phyloP scores from a whole-genome alignment of 2,329 filamentous ascomycete genomes.

The Mycosphaerella sp. region DNA sequence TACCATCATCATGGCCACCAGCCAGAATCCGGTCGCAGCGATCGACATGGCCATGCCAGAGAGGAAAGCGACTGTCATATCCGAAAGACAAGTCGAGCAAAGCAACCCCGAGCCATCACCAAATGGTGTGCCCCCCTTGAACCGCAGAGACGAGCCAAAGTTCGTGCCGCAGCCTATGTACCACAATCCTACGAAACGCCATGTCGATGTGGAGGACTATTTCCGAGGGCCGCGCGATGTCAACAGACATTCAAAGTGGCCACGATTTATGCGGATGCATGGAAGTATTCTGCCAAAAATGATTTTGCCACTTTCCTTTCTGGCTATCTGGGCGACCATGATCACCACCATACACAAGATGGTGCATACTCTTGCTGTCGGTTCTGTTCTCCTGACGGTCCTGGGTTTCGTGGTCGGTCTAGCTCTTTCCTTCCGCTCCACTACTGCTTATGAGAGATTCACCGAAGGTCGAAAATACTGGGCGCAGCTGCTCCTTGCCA shows the following conservation, averaged over 20 bases:
- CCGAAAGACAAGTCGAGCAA: background rate
- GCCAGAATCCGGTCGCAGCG: background rate
- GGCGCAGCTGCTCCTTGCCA: constrained; percentile 51
- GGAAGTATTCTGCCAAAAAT: constrained; percentile 69
- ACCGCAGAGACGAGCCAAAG: constrained; percentile 2
- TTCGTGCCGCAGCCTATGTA: constrained; percentile 13
- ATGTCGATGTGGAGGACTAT: constrained; percentile 29
- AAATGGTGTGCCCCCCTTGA: background rate
- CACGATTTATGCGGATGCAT: constrained; percentile 67
- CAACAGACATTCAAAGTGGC: constrained; percentile 68
- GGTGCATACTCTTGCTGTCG: constrained; percentile 47
- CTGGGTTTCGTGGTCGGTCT: constrained; percentile 77
- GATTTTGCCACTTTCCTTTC: constrained; percentile 59
- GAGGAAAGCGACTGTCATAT: background rate
- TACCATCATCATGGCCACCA: background rate
- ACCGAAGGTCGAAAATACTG: constrained; percentile 57
- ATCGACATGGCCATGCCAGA: background rate
- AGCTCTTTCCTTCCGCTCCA: constrained; percentile 68
- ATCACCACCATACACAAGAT: constrained; percentile 53
- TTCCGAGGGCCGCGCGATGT: constrained; percentile 55
- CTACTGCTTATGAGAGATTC: constrained; percentile 67
- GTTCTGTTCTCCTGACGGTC: constrained; percentile 65
- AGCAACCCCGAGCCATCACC: constrained; percentile 2
- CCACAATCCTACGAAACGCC: constrained; percentile 16
- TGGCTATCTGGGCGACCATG: constrained; percentile 58